Evolutionary conservation across 1,284 basidiomycete species (phyloP).

Genomic region (Trametes versicolor): DNA sequence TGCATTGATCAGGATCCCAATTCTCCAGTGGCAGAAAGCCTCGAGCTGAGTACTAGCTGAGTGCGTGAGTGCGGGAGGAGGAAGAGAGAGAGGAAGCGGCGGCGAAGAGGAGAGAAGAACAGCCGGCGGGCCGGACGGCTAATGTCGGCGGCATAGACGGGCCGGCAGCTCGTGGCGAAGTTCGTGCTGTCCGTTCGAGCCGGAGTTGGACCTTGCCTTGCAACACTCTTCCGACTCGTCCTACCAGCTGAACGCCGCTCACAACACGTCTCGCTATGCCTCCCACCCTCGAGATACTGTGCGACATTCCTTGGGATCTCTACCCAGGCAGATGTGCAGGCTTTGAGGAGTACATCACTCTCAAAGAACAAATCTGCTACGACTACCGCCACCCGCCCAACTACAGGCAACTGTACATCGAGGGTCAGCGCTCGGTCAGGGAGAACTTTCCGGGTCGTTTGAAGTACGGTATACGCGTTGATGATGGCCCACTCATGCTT

Average conservation of each 20-base stretch:
- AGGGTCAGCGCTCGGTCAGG: conserved; percentile 3
- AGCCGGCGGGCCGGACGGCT: too few species aligned
- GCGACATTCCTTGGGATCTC: conserved; percentile 4
- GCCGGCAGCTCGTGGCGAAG: too few species aligned
- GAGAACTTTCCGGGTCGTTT: not conserved
- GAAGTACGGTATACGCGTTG: not conserved
- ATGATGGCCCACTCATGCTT: conserved; percentile 19
- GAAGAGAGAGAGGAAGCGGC: too few species aligned
- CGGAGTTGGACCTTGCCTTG: not conserved
- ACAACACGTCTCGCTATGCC: not conserved
- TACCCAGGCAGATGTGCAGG: conserved; percentile 1
- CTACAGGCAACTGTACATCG: conserved; percentile 7
- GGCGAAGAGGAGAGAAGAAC: too few species aligned
- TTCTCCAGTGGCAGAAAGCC: too few species aligned
- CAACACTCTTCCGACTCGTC: not conserved
- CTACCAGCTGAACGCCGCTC: not conserved
- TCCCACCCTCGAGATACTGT: conserved; percentile 1
- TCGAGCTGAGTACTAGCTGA: too few species aligned
- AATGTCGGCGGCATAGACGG: too few species aligned
- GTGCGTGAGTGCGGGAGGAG: too few species aligned
- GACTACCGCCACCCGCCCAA: conserved; percentile 14
- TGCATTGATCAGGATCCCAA: too few species aligned
- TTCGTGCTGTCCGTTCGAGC: not conserved
- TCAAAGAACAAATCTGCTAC: conserved; percentile 19
- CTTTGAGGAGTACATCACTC: conserved; percentile 17